phyloP scores from a whole-genome alignment of 140 eudicot genomes.

The Bidens hawaiensis region DNA sequence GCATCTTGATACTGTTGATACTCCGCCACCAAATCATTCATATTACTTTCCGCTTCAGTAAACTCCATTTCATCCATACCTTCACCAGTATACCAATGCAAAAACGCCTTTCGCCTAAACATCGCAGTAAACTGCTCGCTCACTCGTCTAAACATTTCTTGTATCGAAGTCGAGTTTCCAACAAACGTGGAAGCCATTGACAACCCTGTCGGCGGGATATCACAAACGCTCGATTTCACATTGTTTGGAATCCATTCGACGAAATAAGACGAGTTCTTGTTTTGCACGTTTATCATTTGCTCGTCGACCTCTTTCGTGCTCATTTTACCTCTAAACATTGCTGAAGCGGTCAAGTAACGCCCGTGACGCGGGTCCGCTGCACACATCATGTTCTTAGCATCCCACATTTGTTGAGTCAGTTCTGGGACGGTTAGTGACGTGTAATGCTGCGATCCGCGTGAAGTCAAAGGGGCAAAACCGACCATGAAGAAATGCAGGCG shows the following conservation, averaged over 20 bases:
- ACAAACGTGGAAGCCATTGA: conserved; percentile 74
- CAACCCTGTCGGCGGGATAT: conserved; percentile 80
- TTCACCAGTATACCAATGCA: conserved; percentile 97
- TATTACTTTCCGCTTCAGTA: conserved; percentile 85
- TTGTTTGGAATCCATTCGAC: conserved; percentile 96
- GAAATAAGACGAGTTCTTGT: conserved; percentile 89
- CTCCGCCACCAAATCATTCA: conserved; percentile 90
- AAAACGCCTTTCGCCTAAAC: conserved; percentile 90
- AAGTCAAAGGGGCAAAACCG: conserved; percentile 87
- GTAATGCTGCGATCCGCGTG: conserved; percentile 89
- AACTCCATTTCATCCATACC: conserved; percentile 98
- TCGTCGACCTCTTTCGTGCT: conserved; percentile 89
- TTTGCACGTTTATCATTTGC: conserved; percentile 87
- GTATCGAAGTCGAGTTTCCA: conserved; percentile 85
- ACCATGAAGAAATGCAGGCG: conserved; percentile 95
- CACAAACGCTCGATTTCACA: conserved; percentile 89
- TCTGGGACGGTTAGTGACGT: conserved; percentile 82
- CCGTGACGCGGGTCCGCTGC: conserved; percentile 96
- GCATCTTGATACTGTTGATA: conserved; percentile 95
- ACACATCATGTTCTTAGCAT: conserved; percentile 88
- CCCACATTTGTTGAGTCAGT: conserved; percentile 96
- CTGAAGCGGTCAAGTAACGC: conserved; percentile 79
- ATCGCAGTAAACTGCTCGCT: conserved; percentile 94
- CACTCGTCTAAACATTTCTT: conserved; percentile 82
- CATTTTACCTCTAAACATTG: conserved; percentile 91